Base-by-base conservation (phyloP, 176 grass and related monocot genomes). In the Oryza punctata region DNA sequence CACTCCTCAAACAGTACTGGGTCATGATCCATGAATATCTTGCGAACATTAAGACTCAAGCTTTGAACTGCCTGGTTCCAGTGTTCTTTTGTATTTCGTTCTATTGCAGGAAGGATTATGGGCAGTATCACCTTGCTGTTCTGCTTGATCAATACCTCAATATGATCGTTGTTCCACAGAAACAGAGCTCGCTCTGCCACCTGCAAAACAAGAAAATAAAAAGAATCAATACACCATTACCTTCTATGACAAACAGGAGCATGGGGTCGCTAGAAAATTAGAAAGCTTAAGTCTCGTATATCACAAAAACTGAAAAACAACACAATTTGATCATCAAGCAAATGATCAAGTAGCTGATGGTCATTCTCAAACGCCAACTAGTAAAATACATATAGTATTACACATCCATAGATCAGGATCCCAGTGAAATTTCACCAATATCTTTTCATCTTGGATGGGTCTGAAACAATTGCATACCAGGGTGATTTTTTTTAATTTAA, bases 41-140 rank as follows among this genome's bases (percentile, higher is more conserved):
- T 94, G n/a, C 80, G 86, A 41, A 91, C 88, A 86, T 94, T 91
- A 54, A 88, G 86, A 49, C 78, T 94, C 74, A 94, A 80, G 79
- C 91, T 94, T 82, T 94, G 91, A 69, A 94, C 92, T 84, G 88
- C 92, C 67, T 85, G 92, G 43, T 88, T 94, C 83, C 86, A 94
- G 49, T 94, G 92, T 29, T 75, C 43, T 75, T 82, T 94, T n/a
- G 82, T 82, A 84, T 91, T 94, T 78, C 71, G 77, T 72, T 94
- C 91, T 14, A 94, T 82, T 2, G 88, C 79, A 64, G 91, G 88
- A 77, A 94, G 74, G 71, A 94, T 94, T 76, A 91, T 88, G 12
- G 91, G 91, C 77, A 94, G 50, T 80, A 94, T 46, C 80, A 84
- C 83, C 91, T 81, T 88, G 59, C 70, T 81, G 38, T 94, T 94